Percentiles rank a stretch among this genome's conserved stretches.
These are phyloP conservation scores for Nidula niveotomentosa DNA, from an alignment of 1,284 basidiomycete species.

Conservation along the genomic window DNA sequence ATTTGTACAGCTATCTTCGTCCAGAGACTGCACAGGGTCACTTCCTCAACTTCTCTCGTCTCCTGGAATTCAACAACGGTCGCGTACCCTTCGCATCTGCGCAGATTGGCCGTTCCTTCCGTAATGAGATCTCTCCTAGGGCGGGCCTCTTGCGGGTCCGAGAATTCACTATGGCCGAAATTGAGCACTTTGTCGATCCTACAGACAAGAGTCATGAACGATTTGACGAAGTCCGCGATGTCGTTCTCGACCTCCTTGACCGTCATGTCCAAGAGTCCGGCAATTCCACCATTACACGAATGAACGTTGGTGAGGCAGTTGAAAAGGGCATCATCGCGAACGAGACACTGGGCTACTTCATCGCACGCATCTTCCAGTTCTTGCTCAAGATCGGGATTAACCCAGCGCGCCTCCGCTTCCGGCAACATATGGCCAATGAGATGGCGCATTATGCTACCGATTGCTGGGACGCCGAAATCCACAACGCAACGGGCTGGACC, in stretches of 20 bases:
- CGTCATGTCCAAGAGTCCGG: constrained; percentile 84
- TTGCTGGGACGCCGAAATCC: constrained; percentile 99
- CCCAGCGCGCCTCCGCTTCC: constrained; percentile 84
- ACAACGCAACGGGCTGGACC: constrained; percentile 95
- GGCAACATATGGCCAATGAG: constrained; percentile 94
- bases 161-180: constrained; percentile 99
- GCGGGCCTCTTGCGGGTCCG: constrained; percentile 96
- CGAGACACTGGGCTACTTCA: constrained; percentile 97
- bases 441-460: constrained; percentile 99
- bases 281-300: constrained; percentile 61
- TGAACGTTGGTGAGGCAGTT: constrained; percentile 91
- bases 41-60: constrained; percentile 97
- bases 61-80: constrained; percentile 98
- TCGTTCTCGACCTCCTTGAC: constrained; percentile 80
- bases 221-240: constrained; percentile 81
- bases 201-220: constrained; percentile 86
- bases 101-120: constrained; percentile 95
- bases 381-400: constrained; percentile 93
- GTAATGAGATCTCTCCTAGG: constrained; percentile 98
- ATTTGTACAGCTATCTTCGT: constrained; percentile 74
- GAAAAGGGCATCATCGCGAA: constrained; percentile 88
- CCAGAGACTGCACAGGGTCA: constrained; percentile 99
- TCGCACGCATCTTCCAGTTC: constrained; percentile 92
- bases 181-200: constrained; percentile 99
- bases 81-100: constrained; percentile 96